Conservation (phyloP, 768 basidiomycete genomes). For the Multifurca ochricompacta region DNA sequence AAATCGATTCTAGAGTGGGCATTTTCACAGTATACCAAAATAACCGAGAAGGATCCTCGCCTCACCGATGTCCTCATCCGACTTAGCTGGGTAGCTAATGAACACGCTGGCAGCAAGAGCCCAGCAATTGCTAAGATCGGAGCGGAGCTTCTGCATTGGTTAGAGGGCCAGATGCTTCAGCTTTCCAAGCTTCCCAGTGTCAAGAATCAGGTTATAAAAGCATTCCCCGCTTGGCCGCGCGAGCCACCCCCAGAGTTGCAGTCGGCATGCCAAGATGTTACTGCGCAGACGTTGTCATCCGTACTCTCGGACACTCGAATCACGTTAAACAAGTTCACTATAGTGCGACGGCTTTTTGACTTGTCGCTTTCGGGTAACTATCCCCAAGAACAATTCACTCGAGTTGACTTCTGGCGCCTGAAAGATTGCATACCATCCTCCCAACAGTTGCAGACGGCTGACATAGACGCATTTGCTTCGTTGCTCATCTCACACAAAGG, state of each 20-base stretch:
- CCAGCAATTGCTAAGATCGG: slow-evolving; percentile 32
- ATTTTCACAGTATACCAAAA: slow-evolving; percentile 43
- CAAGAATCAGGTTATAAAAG: slow-evolving; percentile 40
- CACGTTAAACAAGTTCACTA: slow-evolving; percentile 66
- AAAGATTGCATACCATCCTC: slow-evolving; percentile 64
- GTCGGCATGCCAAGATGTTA: slow-evolving; percentile 38
- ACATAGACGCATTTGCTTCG: slow-evolving; percentile 64
- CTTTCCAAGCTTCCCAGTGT: slow-evolving; percentile 36
- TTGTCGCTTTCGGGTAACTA: slow-evolving; percentile 35
- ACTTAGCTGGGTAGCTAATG: slow-evolving; percentile 54
- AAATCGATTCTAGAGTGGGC: slow-evolving; percentile 79
- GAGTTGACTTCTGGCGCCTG: slow-evolving; percentile 73
- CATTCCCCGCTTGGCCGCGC: slow-evolving; percentile 72
- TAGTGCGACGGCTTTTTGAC: slow-evolving; percentile 58
- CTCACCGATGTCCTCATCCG: slow-evolving; percentile 63
- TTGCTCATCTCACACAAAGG: slow-evolving; percentile 55
- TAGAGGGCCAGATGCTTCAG: slow-evolving; percentile 44
- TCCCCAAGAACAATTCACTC: slow-evolving; percentile 40
- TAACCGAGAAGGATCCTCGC: slow-evolving; percentile 37
- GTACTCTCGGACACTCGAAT: slow-evolving; percentile 54
- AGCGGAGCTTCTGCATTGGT: slow-evolving; percentile 49
- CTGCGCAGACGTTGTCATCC: slow-evolving; percentile 39
- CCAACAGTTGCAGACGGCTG: slow-evolving; percentile 51
- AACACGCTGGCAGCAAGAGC: slow-evolving; percentile 36
- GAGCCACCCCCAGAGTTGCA: slow-evolving; percentile 43